A percentile compares a stretch with the other conserved stretches of the same genome.
phyloP scores from a whole-genome alignment of 164 flowering plant genomes.

The Chimonanthus praecox region DNA sequence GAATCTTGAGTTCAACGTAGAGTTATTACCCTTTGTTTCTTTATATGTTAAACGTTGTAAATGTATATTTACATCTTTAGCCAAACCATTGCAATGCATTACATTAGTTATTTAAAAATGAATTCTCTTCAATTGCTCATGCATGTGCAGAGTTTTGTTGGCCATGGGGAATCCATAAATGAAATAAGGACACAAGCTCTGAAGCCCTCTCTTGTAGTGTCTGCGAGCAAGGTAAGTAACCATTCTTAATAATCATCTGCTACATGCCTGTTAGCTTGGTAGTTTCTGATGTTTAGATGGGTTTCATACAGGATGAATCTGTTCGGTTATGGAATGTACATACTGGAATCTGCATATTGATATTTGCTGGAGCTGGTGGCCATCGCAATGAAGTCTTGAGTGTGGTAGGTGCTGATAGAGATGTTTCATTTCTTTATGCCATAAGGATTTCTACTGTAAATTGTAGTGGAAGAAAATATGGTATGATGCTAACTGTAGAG shows the following conservation, averaged over 20 bases:
- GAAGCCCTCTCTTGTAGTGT: slow-evolving; percentile 80
- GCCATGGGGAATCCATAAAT: slow-evolving; percentile 96
- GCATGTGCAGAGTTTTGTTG: slow-evolving; percentile 79
- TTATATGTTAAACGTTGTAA: neutral
- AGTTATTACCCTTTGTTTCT: neutral
- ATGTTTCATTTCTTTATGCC: neutral
- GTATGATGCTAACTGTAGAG: neutral
- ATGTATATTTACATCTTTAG: neutral
- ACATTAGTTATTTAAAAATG: neutral
- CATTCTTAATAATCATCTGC: neutral
- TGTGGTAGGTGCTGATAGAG: slow-evolving; percentile 49
- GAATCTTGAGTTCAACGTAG: neutral
- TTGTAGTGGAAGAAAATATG: neutral
- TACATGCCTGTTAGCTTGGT: neutral
- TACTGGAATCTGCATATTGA: slow-evolving; percentile 89
- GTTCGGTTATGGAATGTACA: slow-evolving; percentile 96
- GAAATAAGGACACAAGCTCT: slow-evolving; percentile 90
- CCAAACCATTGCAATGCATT: neutral
- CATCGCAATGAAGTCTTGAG: slow-evolving; percentile 98
- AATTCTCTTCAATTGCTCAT: slow-evolving; percentile 5
- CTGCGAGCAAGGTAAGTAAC: slow-evolving; percentile 84
- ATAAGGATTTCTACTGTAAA: neutral
- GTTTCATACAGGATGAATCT: slow-evolving; percentile 78
- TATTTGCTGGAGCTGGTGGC: slow-evolving; percentile 98
- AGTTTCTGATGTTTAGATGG: slow-evolving; percentile 2